phyloP scores from a whole-genome alignment of 1,139 yeast species.

The Taphrina flavorubra region DNA sequence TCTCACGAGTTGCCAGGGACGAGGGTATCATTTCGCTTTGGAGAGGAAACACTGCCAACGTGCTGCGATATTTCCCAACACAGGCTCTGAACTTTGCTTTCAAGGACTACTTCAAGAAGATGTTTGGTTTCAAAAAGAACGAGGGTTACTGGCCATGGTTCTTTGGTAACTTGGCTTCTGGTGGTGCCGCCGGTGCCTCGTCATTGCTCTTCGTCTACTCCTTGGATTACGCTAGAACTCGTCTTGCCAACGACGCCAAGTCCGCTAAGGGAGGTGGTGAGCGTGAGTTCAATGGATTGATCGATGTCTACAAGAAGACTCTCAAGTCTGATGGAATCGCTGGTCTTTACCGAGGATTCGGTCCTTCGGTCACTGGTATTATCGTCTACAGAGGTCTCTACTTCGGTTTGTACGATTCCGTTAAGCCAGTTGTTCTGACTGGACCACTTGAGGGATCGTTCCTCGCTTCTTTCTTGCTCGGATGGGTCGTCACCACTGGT shows the following conservation, averaged over 20 bases:
- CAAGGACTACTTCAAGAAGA: slow-evolving; percentile 79
- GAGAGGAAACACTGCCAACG: slow-evolving; percentile 88
- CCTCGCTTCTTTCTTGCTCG: slow-evolving; percentile 75
- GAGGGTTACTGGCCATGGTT: slow-evolving; percentile 73
- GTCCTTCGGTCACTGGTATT: slow-evolving; percentile 80
- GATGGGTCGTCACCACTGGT: slow-evolving; percentile 80
- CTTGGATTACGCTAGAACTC: slow-evolving; percentile 81
- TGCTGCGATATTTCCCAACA: slow-evolving; percentile 83
- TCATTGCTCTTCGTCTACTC: slow-evolving; percentile 78
- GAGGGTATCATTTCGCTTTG: slow-evolving; percentile 76
- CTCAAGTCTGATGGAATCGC: slow-evolving; percentile 76
- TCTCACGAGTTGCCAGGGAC: slow-evolving; percentile 72
- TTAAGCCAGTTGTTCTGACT: slow-evolving; percentile 74
- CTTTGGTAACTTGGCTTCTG: slow-evolving; percentile 80
- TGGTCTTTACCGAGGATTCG: slow-evolving; percentile 84
- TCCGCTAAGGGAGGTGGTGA: slow-evolving; percentile 71
- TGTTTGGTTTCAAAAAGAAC: slow-evolving; percentile 75
- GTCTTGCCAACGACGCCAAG: slow-evolving; percentile 84
- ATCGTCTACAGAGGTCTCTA: slow-evolving; percentile 82
- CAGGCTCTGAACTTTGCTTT: slow-evolving; percentile 84
- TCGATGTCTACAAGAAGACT: slow-evolving; percentile 79
- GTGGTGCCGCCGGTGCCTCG: slow-evolving; percentile 84
- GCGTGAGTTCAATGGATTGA: slow-evolving; percentile 77
- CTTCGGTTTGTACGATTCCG: slow-evolving; percentile 81
- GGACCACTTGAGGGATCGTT: slow-evolving; percentile 74